Conservation (phyloP, 1,284 basidiomycete genomes). For the Anthracocystis walkeri region DNA sequence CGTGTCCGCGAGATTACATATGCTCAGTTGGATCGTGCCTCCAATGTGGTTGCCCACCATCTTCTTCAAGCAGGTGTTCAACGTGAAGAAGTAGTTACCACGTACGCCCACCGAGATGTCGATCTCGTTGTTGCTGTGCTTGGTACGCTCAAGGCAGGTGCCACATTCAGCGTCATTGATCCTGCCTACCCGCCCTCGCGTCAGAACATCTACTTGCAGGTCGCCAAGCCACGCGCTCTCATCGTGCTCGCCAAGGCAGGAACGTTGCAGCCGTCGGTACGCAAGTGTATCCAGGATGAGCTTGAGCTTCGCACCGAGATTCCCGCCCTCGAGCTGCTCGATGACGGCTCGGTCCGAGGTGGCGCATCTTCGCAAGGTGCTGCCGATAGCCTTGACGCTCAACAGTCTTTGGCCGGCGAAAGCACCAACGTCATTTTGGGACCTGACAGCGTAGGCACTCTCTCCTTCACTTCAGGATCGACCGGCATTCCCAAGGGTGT, state of each 20-base stretch:
- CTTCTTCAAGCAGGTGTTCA: conserved; percentile 86
- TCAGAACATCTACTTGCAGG: conserved; percentile 94
- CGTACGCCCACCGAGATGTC: conserved; percentile 96
- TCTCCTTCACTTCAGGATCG: conserved; percentile 96
- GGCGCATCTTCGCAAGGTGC: conserved; percentile 71
- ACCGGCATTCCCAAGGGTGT: conserved; percentile 99
- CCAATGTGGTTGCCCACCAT: conserved; percentile 91
- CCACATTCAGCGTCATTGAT: conserved; percentile 97
- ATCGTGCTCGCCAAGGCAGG: conserved; percentile 93
- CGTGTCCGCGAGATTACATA: conserved; percentile 79
- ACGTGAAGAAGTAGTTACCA: conserved; percentile 96
- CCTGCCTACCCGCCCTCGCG: conserved; percentile 95
- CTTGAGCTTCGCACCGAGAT: conserved; percentile 89
- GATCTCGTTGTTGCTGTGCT: conserved; percentile 97
- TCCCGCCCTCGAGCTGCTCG: conserved; percentile 85
- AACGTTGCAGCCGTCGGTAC: conserved; percentile 81
- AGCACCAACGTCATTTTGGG: conserved; percentile 82
- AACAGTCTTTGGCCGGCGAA: conserved; percentile 72
- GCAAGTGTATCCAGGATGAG: conserved; percentile 84
- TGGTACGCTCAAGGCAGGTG: conserved; percentile 95
- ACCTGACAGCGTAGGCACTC: conserved; percentile 92
- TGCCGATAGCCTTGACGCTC: conserved; percentile 72
- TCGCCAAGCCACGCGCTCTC: conserved; percentile 92
- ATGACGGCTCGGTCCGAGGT: conserved; percentile 74
- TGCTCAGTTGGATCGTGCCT: conserved; percentile 82